phyloP scores from a whole-genome alignment of 192 early-diverging fungal genomes.

The Coemansia sp. region DNA sequence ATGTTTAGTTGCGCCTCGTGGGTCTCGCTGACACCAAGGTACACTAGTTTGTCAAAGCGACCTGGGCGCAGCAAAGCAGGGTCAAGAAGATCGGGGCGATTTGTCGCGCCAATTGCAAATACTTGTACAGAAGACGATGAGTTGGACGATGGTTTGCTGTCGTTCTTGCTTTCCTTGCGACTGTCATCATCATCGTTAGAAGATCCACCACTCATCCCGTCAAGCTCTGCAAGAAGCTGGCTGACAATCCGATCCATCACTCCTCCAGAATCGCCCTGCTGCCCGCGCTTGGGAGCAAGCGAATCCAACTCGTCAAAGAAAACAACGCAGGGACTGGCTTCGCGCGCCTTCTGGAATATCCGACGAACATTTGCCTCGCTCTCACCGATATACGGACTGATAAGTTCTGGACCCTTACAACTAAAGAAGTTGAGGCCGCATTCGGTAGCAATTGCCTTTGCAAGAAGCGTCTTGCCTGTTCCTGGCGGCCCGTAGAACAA shows the following conservation, averaged over 20 bases:
- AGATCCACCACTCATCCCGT: constrained; percentile 76
- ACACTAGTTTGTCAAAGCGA: constrained; percentile 95
- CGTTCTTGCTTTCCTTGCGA: constrained; percentile 56
- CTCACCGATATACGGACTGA: constrained; percentile 99
- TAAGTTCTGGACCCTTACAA: constrained; percentile 96
- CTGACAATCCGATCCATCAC: constrained; percentile 99
- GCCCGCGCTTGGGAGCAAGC: constrained; percentile 95
- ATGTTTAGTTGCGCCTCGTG: constrained; percentile 87
- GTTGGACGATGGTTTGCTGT: constrained; percentile 28
- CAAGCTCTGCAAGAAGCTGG: constrained; percentile 94
- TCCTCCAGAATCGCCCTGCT: constrained; percentile 97
- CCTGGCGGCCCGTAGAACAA: constrained; percentile 97
- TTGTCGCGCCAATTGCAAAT: constrained; percentile 99
- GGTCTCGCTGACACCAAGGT: constrained; percentile 89
- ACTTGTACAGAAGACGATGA: constrained; percentile 60
- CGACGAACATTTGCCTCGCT: constrained; percentile 95
- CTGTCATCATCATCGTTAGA: constrained; percentile 23
- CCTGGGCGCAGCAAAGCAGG: constrained; percentile 92
- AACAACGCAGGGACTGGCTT: constrained; percentile 96
- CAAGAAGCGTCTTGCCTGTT: constrained; percentile 97
- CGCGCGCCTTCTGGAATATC: constrained; percentile 94
- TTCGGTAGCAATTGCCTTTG: constrained; percentile 97
- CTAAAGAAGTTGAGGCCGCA: constrained; percentile 98
- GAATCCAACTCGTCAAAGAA: constrained; percentile 99
- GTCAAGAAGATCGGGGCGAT: constrained; percentile 95